These are phyloP conservation scores for Mycena floridula DNA, from an alignment of 768 basidiomycete genomes.

Conservation along the genomic window DNA sequence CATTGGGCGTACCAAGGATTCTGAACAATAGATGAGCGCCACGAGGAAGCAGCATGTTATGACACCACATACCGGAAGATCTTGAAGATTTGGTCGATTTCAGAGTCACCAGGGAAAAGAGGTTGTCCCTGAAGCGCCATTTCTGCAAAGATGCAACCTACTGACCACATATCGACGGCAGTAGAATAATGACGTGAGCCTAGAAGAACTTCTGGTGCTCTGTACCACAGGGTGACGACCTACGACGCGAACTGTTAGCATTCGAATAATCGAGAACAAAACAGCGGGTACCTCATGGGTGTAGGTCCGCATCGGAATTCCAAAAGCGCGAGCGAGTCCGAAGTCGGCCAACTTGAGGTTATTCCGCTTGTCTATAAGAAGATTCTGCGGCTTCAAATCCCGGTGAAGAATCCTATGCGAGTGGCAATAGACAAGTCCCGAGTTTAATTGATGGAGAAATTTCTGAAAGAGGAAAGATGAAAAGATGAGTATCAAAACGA, in stretches of 20 bases:
- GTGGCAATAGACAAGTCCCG: constrained; percentile 91
- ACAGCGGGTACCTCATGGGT: constrained; percentile 93
- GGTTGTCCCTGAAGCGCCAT: constrained; percentile 91
- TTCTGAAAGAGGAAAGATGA: constrained; percentile 50
- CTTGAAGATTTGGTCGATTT: constrained; percentile 99
- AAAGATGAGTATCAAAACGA: not conserved
- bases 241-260: constrained; percentile 23
- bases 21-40: no score
- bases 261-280: constrained; percentile 2
- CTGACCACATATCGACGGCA: constrained; percentile 99
- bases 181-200: constrained; percentile 96
- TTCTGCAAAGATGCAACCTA: constrained; percentile 97
- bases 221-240: constrained; percentile 99
- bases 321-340: constrained; percentile 93
- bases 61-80: constrained; percentile 97
- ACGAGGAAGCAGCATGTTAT: no score
- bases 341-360: constrained; percentile 97
- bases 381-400: constrained; percentile 94
- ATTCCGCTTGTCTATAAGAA: constrained; percentile 83
- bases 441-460: constrained; percentile 92
- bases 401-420: constrained; percentile 95
- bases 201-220: constrained; percentile 94
- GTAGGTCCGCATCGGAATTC: constrained; percentile 98
- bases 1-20: no score
- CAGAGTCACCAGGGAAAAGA: constrained; percentile 97